Base-by-base conservation (phyloP, 1,284 basidiomycete species). In the Puccinia coronata region DNA sequence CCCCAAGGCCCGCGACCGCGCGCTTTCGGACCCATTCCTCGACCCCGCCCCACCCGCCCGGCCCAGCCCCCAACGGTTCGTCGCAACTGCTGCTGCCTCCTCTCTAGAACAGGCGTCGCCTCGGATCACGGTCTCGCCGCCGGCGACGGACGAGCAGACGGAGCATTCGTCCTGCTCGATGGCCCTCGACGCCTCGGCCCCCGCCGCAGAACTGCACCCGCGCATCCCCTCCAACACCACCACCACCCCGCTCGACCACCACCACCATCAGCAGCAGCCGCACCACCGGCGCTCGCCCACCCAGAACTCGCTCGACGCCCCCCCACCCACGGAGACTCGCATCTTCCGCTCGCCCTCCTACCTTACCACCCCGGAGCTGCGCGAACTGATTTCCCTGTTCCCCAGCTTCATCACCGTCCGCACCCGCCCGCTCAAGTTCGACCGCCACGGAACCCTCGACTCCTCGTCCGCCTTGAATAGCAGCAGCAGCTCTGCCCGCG, bases 291-390 rank as follows among this genome's bases (percentile, higher is more conserved):
- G 63, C 1, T 53, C 39, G 8, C 71, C 82, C 28, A 67, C 73
- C 25, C 70, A 53, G 9, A 70, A 63, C 3, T 82, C 74, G 0
- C 39, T 57, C 9, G 65, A 75, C 4, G 49, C 80, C 14, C 73
- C 72, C 39, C 11, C 69, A 67, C 0, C 82, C 80, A 43, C 78
- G 18, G 71, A 72, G 34, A 81, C 82, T 78, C 71, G 84, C 12
- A 79, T 63, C 69, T 83, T 84, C 71, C 81, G 82, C 23, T 76
- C 83, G 31, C 83, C 84, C 0, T 34, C 83, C 0, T 83, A 84
- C 63, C 80, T 84, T 14, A 83, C 83, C 69, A 77, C 82, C 59
- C 82, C 84, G 16, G 84, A 84, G 41, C 69, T 82, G 0, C 47
- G 49, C 2, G 36, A 81, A 5, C 80, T 84, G n/a, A 63, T 80